Evolutionary conservation across 177 flowering plant species (phyloP).

Genomic region (Vitis hybrid): DNA sequence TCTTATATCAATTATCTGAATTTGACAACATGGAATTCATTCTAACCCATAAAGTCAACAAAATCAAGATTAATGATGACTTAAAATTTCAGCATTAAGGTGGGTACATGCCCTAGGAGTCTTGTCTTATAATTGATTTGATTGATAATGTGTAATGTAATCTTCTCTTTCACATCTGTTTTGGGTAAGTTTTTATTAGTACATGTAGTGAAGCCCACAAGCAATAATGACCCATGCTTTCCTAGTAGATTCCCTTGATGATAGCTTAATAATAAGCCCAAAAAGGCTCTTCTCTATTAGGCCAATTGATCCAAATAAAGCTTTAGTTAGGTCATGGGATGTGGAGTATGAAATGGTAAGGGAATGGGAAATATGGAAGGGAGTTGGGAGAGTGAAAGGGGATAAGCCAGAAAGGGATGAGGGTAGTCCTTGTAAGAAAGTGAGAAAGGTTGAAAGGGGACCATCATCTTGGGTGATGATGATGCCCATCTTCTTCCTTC

Average conservation of each 20-base stretch:
- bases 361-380: background rate
- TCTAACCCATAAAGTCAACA: too few relatives aligned
- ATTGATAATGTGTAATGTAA: too few relatives aligned
- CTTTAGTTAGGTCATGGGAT: background rate
- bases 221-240: background rate
- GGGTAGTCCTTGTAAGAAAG: conserved; percentile 11
- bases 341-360: background rate
- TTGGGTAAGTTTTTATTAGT: too few relatives aligned
- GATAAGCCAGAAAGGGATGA: conserved; percentile 8
- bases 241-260: conserved; percentile 2
- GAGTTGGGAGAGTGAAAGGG: background rate
- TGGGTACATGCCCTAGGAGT: too few relatives aligned
- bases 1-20: too few relatives aligned
- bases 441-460: conserved; percentile 5
- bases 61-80: too few relatives aligned
- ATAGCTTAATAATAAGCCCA: conserved; percentile 13
- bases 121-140: too few relatives aligned
- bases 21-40: too few relatives aligned
- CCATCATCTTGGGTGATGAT: background rate
- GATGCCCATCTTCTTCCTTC: background rate
- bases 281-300: conserved; percentile 3
- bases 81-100: too few relatives aligned
- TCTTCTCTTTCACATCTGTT: too few relatives aligned
- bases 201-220: too few relatives aligned
- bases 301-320: background rate